Conservation (phyloP, 331 rosid species). For the Stylosanthes scabra region DNA sequence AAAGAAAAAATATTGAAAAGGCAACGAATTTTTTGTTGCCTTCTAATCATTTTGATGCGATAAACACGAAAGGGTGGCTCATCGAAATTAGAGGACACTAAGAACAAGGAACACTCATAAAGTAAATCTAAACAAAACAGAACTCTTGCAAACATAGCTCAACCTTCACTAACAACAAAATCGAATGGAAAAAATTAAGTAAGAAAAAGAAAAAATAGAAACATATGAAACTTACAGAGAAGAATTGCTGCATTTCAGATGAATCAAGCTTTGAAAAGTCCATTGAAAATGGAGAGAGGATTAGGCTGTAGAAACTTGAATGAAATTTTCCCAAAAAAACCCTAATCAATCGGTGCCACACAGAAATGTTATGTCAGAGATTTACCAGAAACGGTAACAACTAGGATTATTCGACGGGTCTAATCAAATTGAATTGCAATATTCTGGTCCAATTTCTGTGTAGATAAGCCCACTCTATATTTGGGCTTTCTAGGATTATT, state of each 20-base stretch:
- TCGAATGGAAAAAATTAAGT: background rate
- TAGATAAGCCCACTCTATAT: no score
- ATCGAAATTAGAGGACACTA: background rate
- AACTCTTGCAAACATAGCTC: background rate
- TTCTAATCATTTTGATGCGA: background rate
- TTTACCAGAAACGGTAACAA: background rate
- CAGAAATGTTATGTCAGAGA: background rate
- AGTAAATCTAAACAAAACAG: background rate
- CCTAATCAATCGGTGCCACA: background rate
- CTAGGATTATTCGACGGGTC: no score
- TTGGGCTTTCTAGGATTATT: no score
- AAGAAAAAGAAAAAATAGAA: background rate
- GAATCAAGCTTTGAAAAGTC: conserved; percentile 56
- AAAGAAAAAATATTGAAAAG: background rate
- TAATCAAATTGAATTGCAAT: no score
- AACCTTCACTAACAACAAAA: background rate
- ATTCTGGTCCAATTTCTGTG: background rate
- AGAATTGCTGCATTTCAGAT: conserved; percentile 59
- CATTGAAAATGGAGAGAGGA: conserved; percentile 42
- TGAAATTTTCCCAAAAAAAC: conserved; percentile 9
- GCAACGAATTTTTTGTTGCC: background rate
- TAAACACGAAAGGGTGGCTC: background rate
- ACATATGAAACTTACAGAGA: conserved; percentile 50
- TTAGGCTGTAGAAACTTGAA: background rate
- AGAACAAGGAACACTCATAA: no score